These are phyloP conservation scores for Trametes gibbosa DNA, from an alignment of 768 basidiomycete genomes.

Conservation along the genomic window DNA sequence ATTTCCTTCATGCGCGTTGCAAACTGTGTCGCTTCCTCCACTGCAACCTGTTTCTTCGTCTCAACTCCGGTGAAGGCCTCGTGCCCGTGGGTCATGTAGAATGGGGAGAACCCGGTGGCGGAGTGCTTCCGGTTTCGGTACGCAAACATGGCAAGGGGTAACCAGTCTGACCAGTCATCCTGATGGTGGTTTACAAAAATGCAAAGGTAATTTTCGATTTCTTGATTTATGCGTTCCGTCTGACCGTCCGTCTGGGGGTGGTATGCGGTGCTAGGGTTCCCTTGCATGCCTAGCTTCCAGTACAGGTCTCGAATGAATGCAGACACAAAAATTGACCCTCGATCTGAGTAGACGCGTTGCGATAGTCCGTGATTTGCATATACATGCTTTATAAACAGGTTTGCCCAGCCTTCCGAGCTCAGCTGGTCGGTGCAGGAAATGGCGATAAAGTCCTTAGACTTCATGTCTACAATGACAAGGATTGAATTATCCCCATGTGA, in stretches of 20 bases:
- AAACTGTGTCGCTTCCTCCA: constrained; percentile 20
- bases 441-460: constrained; percentile 30
- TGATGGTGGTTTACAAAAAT: constrained; percentile 33
- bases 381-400: constrained; percentile 20
- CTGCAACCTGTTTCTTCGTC: background rate
- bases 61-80: constrained; percentile 17
- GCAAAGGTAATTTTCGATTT: constrained; percentile 38
- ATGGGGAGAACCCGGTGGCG: constrained; percentile 31
- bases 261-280: constrained; percentile 38
- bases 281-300: constrained; percentile 31
- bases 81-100: constrained; percentile 28
- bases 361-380: constrained; percentile 13
- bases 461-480: constrained; percentile 13
- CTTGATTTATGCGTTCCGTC: constrained; percentile 40
- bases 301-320: constrained; percentile 33
- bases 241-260: constrained; percentile 44
- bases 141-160: constrained; percentile 32
- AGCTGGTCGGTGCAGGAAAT: constrained; percentile 24
- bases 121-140: constrained; percentile 34
- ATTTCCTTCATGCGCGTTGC: constrained; percentile 20
- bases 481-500: constrained; percentile 19
- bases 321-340: constrained; percentile 28
- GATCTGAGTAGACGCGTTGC: constrained; percentile 9
- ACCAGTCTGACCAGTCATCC: constrained; percentile 34
- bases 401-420: constrained; percentile 21